Evolutionary conservation across 164 flowering plant genomes (phyloP).

Genomic region (Macadamia tetraphylla): DNA sequence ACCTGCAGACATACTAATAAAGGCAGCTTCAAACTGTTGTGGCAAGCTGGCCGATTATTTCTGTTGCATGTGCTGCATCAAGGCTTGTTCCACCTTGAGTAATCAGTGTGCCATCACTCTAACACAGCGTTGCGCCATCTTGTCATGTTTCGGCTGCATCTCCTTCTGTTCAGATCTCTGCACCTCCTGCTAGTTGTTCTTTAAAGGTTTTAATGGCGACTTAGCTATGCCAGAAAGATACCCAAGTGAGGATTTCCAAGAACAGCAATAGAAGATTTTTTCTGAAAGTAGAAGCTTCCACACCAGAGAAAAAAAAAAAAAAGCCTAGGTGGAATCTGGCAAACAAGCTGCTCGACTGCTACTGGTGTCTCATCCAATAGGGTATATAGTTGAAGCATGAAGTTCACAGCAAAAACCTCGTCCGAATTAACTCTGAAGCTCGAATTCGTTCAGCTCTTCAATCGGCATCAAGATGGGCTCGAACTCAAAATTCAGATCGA

Average conservation of each 20-base stretch:
- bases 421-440: conserved; percentile 54
- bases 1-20: conserved; percentile 45
- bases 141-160: conserved; percentile 60
- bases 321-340: too few species aligned
- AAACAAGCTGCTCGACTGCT: conserved; percentile 34
- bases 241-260: not conserved
- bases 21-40: conserved; percentile 66
- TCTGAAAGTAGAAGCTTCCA: not conserved
- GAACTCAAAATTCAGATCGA: conserved; percentile 74
- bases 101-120: conserved; percentile 50
- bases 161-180: conserved; percentile 47
- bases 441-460: conserved; percentile 41
- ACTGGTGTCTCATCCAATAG: conserved; percentile 55
- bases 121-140: conserved; percentile 45
- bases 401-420: conserved; percentile 72
- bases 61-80: conserved; percentile 73
- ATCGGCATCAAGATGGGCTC: conserved; percentile 60
- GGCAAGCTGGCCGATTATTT: conserved; percentile 35
- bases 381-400: conserved; percentile 82
- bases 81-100: conserved; percentile 41
- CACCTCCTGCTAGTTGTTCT: too few species aligned
- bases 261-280: too few species aligned
- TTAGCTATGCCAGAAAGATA: not conserved
- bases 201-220: not conserved
- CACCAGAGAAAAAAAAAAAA: conserved; percentile 7